Evolutionary conservation across 192 early-diverging fungal species (phyloP).

Genomic region (Lobosporangium transversale): DNA sequence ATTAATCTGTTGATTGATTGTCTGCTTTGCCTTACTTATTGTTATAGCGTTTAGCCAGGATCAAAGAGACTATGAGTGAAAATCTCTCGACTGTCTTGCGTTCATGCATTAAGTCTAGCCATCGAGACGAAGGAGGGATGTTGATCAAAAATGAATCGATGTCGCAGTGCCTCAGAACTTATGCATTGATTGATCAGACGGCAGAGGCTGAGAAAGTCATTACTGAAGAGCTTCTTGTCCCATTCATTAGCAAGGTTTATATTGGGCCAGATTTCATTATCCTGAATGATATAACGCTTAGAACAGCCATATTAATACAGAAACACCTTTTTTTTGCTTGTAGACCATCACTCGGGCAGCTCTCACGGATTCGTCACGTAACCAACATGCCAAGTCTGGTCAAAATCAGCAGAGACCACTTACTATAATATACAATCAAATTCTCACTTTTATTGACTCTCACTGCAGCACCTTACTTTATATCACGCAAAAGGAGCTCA

Average conservation of each 20-base stretch:
- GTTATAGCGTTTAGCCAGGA: slow-evolving; percentile 70
- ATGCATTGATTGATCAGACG: slow-evolving; percentile 76
- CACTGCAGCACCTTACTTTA: slow-evolving; percentile 64
- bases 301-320: background rate
- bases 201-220: slow-evolving; percentile 72
- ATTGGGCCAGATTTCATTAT: too few relatives aligned
- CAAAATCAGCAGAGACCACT: slow-evolving; percentile 37
- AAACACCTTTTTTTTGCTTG: background rate
- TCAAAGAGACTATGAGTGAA: slow-evolving; percentile 74
- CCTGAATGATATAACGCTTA: background rate
- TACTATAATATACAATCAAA: slow-evolving; percentile 63
- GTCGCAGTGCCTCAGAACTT: slow-evolving; percentile 77
- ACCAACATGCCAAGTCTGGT: background rate
- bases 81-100: slow-evolving; percentile 68
- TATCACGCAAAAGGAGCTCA: slow-evolving; percentile 64
- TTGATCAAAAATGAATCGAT: slow-evolving; percentile 58
- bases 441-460: slow-evolving; percentile 62
- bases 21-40: slow-evolving; percentile 7
- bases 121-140: slow-evolving; percentile 24
- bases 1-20: background rate
- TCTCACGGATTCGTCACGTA: slow-evolving; percentile 10
- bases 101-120: slow-evolving; percentile 53
- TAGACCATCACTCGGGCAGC: slow-evolving; percentile 37
- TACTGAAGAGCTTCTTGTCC: slow-evolving; percentile 61
- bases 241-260: slow-evolving; percentile 64